These are phyloP conservation scores for Nothopassalora personata DNA, from an alignment of 2,329 filamentous ascomycete genomes.

Conservation along the genomic window DNA sequence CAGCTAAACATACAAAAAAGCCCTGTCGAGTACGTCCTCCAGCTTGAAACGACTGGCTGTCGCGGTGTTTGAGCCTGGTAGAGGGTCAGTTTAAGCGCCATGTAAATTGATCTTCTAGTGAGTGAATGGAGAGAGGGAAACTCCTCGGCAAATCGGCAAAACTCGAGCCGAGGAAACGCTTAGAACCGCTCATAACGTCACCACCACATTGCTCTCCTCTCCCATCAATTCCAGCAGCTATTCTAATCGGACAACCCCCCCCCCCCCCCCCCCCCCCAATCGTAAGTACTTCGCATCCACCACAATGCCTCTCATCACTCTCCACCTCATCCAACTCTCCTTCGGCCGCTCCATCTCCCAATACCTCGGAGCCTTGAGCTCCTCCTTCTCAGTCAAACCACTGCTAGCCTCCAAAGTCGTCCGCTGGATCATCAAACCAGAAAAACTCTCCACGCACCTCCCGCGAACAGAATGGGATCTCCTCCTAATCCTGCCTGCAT, in stretches of 20 bases:
- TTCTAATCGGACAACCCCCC: not conserved
- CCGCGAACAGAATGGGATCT: constrained; percentile 45
- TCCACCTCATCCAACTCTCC: constrained; percentile 43
- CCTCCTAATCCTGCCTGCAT: constrained; percentile 41
- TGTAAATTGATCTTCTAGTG: too few relatives aligned
- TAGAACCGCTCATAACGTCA: not conserved
- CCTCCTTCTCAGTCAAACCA: constrained; percentile 33
- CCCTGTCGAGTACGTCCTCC: too few relatives aligned
- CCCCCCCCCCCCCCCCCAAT: too few relatives aligned
- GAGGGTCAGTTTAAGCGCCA: too few relatives aligned
- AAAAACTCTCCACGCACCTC: constrained; percentile 38
- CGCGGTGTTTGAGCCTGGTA: too few relatives aligned
- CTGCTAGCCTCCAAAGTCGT: constrained; percentile 42
- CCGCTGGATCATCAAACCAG: constrained; percentile 48
- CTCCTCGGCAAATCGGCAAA: too few relatives aligned
- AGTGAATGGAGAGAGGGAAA: too few relatives aligned
- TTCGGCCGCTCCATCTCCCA: constrained; percentile 29
- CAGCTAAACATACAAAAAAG: too few relatives aligned
- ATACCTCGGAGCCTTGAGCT: constrained; percentile 39
- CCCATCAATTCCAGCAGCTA: not conserved
- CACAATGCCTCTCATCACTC: constrained; percentile 46
- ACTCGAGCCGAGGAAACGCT: too few relatives aligned
- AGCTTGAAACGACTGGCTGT: too few relatives aligned
- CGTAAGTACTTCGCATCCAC: not conserved
- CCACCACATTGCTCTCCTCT: not conserved